phyloP scores from a whole-genome alignment of 2,329 filamentous ascomycete species.

The Fusarium setosum region DNA sequence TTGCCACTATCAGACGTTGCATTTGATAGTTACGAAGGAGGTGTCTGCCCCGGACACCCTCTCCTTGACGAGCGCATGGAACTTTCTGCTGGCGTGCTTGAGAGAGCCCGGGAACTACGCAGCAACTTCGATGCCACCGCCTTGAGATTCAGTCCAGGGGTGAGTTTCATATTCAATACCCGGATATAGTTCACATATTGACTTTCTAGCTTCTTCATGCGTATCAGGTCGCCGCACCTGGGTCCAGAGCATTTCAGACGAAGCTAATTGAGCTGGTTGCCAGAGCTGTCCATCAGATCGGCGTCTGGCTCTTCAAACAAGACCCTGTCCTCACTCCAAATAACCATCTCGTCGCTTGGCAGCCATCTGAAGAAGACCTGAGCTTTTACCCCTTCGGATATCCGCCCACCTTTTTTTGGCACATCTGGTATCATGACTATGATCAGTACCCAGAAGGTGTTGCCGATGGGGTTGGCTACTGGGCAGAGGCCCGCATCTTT shows the following conservation, averaged over 20 bases:
- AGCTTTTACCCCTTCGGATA: constrained; percentile 14
- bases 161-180: constrained; percentile 4
- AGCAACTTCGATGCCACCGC: constrained; percentile 10
- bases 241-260: constrained; percentile 41
- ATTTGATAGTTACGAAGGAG: background rate
- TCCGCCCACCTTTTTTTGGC: constrained; percentile 41
- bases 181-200: background rate
- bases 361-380: constrained; percentile 24
- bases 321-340: constrained; percentile 37
- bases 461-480: constrained; percentile 37
- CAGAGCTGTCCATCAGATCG: constrained; percentile 44
- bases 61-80: constrained; percentile 23
- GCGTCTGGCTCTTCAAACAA: constrained; percentile 36
- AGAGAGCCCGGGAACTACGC: constrained; percentile 27
- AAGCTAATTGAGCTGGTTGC: constrained; percentile 48
- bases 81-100: constrained; percentile 33
- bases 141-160: constrained; percentile 23
- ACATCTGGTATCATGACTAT: constrained; percentile 20
- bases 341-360: constrained; percentile 35
- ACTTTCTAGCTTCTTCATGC: constrained; percentile 33
- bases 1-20: constrained; percentile 22
- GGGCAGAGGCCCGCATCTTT: constrained; percentile 44
- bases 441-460: constrained; percentile 40
- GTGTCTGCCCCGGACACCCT: constrained; percentile 7
- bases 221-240: constrained; percentile 36